Percentiles rank a stretch among this genome's conserved stretches.
Conservation (phyloP, 805 yeast genomes). For the Wickerhamiella galacta region DNA sequence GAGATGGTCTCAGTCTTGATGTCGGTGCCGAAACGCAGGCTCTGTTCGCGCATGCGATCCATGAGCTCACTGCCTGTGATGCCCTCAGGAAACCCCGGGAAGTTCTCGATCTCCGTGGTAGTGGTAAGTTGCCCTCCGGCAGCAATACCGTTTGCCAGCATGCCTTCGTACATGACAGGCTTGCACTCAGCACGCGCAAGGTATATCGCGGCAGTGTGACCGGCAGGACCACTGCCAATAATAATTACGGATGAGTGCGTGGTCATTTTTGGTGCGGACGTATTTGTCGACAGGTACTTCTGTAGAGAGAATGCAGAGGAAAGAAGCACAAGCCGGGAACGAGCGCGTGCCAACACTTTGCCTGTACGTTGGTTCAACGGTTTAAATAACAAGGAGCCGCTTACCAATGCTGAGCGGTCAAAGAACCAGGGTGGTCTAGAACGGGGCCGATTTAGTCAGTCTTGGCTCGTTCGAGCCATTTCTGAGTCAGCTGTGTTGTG, state of each 20-base stretch:
- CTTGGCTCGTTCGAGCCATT: no score
- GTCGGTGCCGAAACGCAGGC: constrained; percentile 76
- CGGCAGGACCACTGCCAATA: constrained; percentile 94
- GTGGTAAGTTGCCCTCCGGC: constrained; percentile 99
- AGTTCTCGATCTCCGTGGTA: constrained; percentile 95
- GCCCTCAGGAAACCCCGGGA: constrained; percentile 97
- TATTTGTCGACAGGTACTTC: constrained; percentile 3
- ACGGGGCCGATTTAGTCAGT: no score
- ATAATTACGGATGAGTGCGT: constrained; percentile 22
- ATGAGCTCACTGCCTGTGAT: constrained; percentile 74
- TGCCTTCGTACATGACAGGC: constrained; percentile 88
- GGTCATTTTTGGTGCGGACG: constrained; percentile 6
- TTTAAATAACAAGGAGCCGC: no score
- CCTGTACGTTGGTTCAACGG: no score
- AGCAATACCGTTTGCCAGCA: constrained; percentile 94
- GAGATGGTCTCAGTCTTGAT: constrained; percentile 90
- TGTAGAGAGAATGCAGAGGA: constrained; percentile 9
- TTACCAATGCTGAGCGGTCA: no score
- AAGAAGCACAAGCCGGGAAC: constrained; percentile 9
- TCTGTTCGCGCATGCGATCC: constrained; percentile 88
- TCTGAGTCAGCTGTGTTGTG: no score
- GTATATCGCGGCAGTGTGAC: constrained; percentile 97
- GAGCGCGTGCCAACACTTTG: constrained; percentile 3
- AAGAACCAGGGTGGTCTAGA: no score
- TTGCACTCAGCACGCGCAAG: constrained; percentile 90